Conservation (phyloP, 228 moss, liverwort and hornwort species). For the Sphagnum magellanicum region DNA sequence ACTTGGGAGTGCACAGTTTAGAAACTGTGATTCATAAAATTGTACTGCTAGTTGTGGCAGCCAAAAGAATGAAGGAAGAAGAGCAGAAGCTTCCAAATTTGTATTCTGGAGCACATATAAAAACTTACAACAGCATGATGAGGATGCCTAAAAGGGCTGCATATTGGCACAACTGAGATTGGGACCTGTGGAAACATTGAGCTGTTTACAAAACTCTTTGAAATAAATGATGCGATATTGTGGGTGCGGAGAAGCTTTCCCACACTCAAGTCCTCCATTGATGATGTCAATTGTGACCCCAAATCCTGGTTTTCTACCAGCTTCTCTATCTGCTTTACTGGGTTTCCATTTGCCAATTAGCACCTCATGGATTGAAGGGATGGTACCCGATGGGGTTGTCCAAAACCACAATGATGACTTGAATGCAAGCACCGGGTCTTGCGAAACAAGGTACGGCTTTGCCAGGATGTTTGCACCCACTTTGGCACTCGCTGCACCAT, state of each 20-base stretch:
- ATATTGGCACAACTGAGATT: conserved; percentile 24
- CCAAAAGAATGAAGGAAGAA: too few species aligned
- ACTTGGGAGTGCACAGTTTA: too few species aligned
- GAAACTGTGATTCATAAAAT: too few species aligned
- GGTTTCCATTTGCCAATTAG: conserved; percentile 27
- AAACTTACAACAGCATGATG: too few species aligned
- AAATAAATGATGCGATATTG: conserved; percentile 32
- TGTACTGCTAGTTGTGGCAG: too few species aligned
- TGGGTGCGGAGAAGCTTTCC: conserved; percentile 17
- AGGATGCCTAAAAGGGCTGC: conserved; percentile 14
- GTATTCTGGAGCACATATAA: too few species aligned
- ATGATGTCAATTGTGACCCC: conserved; percentile 43
- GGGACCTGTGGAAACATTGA: conserved; percentile 21
- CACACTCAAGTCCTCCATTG: conserved; percentile 44
- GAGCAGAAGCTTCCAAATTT: too few species aligned
- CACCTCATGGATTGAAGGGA: conserved; percentile 35
- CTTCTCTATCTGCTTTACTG: conserved; percentile 16
- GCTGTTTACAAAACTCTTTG: conserved; percentile 14
- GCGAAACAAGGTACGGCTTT: conserved; percentile 24
- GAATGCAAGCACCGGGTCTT: conserved; percentile 32
- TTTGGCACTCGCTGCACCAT: conserved; percentile 21
- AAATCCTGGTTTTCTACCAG: conserved; percentile 40
- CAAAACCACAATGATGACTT: conserved; percentile 44
- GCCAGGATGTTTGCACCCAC: conserved; percentile 20
- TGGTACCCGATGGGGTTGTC: conserved; percentile 15